Evolutionary conservation across 164 flowering plant species (phyloP).

Genomic region (Euptelea pleiosperma): DNA sequence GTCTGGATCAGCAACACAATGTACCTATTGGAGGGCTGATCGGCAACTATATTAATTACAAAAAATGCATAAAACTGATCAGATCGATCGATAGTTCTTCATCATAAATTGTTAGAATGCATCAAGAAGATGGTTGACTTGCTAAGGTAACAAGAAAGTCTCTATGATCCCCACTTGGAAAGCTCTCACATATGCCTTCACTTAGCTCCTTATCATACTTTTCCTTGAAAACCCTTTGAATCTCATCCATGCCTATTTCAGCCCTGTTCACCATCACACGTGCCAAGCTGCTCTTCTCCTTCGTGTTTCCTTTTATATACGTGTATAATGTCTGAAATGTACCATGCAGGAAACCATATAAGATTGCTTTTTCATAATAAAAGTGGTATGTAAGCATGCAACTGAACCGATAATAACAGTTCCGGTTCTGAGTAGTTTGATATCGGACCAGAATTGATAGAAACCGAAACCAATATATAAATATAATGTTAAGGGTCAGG

Average conservation of each 20-base stretch:
- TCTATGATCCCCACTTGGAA: constrained; percentile 41
- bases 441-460: too few relatives aligned
- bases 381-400: too few relatives aligned
- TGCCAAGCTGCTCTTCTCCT: constrained; percentile 25
- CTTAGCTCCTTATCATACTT: constrained; percentile 46
- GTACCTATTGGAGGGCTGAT: too few relatives aligned
- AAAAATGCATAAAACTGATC: too few relatives aligned
- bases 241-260: constrained; percentile 61
- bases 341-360: too few relatives aligned
- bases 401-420: too few relatives aligned
- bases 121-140: background rate
- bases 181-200: constrained; percentile 41
- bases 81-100: background rate
- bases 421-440: too few relatives aligned
- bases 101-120: background rate
- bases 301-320: constrained; percentile 38
- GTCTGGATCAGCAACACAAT: too few relatives aligned
- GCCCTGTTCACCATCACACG: constrained; percentile 59
- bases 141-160: constrained; percentile 54
- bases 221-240: constrained; percentile 34
- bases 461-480: too few relatives aligned
- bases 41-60: too few relatives aligned
- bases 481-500: too few relatives aligned
- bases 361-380: background rate
- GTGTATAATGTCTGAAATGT: constrained; percentile 33